A percentile compares a stretch with the other conserved stretches of the same genome.
Evolutionary conservation across 2,329 filamentous ascomycete genomes (phyloP).

Genomic region (Periglandula ipomoeae): DNA sequence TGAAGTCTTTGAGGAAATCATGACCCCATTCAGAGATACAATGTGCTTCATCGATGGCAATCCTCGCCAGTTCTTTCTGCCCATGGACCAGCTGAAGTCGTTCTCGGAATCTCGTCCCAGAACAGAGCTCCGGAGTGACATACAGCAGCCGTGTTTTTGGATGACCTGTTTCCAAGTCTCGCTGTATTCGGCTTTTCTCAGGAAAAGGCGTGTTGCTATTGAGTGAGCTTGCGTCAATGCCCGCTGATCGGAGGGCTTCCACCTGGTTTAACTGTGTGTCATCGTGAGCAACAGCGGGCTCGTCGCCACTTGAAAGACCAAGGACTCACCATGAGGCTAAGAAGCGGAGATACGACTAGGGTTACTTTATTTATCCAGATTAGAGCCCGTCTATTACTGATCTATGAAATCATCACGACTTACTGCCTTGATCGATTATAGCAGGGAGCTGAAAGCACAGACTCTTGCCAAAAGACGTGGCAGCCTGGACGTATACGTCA

Average conservation of each 20-base stretch:
- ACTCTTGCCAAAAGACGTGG: conserved; percentile 86
- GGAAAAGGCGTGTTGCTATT: conserved; percentile 68
- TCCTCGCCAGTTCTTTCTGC: conserved; percentile 75
- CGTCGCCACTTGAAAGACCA: conserved; percentile 3
- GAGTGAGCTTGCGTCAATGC: conserved; percentile 73
- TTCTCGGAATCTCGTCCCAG: conserved; percentile 65
- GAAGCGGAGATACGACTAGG: conserved; percentile 78
- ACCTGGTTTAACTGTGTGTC: conserved; percentile 75
- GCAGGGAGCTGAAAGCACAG: conserved; percentile 89
- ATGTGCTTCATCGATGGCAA: conserved; percentile 91
- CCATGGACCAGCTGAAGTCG: conserved; percentile 63
- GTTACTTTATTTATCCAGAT: conserved; percentile 49
- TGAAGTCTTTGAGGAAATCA: conserved; percentile 91
- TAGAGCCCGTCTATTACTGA: conserved; percentile 5
- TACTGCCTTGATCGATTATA: conserved; percentile 77
- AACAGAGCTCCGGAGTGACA: conserved; percentile 86
- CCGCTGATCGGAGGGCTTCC: conserved; percentile 61
- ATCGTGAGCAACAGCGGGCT: background rate
- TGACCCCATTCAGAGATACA: conserved; percentile 98
- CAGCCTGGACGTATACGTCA: conserved; percentile 90
- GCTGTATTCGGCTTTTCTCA: conserved; percentile 61
- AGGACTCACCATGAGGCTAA: conserved; percentile 69
- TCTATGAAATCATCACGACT: conserved; percentile 23
- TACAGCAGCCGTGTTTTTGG: conserved; percentile 78
- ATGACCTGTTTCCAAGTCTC: conserved; percentile 80